These are phyloP conservation scores for Torrubiellomyces zombiae DNA, from an alignment of 2,329 filamentous ascomycete genomes.

Conservation along the genomic window DNA sequence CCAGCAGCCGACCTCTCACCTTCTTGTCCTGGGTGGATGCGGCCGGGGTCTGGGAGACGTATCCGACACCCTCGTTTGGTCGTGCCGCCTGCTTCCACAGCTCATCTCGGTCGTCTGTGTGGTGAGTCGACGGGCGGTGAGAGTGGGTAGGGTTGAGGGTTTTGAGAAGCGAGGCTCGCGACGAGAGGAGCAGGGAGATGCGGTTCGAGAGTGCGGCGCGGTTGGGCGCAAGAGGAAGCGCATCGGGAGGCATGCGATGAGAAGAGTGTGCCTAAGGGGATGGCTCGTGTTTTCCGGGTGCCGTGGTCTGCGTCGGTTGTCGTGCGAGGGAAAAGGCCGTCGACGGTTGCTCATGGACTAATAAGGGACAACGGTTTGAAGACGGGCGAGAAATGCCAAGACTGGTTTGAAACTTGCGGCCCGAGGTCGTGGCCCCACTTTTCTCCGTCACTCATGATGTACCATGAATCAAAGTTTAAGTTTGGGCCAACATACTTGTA, in stretches of 20 bases:
- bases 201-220: slow-evolving; percentile 23
- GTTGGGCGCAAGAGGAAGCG: slow-evolving; percentile 20
- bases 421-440: too few relatives aligned
- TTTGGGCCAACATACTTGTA: too few relatives aligned
- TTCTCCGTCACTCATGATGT: too few relatives aligned
- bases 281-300: background rate
- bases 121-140: slow-evolving; percentile 5
- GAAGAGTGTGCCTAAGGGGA: background rate
- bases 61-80: slow-evolving; percentile 25
- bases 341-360: too few relatives aligned
- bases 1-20: slow-evolving; percentile 15
- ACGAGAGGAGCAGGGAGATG: slow-evolving; percentile 22
- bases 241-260: background rate
- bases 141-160: slow-evolving; percentile 12
- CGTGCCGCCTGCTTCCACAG: slow-evolving; percentile 1
- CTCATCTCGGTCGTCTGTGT: slow-evolving; percentile 1
- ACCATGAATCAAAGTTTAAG: too few relatives aligned
- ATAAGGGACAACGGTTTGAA: too few relatives aligned
- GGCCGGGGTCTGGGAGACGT: slow-evolving; percentile 12
- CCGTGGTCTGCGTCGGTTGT: too few relatives aligned
- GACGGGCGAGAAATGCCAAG: too few relatives aligned
- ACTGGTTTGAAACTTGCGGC: too few relatives aligned
- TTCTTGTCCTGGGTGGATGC: slow-evolving; percentile 10
- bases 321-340: too few relatives aligned
- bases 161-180: slow-evolving; percentile 16